Evolutionary conservation across 225 moss, liverwort and hornwort genomes (phyloP), one percentile per base, ranked within the genome.

Genomic region (Pleurozium schreberi): DNA sequence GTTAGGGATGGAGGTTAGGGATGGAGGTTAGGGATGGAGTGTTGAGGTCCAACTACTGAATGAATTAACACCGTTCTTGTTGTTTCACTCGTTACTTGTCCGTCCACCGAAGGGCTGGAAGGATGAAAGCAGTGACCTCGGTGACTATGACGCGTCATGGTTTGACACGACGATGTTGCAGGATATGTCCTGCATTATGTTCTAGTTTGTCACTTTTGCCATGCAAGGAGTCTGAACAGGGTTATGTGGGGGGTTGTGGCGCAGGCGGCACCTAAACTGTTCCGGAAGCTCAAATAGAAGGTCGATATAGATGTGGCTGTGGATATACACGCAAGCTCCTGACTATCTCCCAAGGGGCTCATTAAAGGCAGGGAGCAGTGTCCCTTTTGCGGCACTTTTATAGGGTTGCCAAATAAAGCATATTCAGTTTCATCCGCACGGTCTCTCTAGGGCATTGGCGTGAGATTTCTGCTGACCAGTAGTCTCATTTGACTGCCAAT

Each of bases 261-360:
- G 85, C 95, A 95, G 95, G 43, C 91, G 81, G 95, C 93, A 88
- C 93, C 95, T 13, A 95, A 92, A 91, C 90, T 95, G 12, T 95
- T 95, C 80, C 91, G 90, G 88, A 91, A 90, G 91, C 85, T 95
- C 7, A 93, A 93, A 91, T 95, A 90, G 91, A 64, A 80, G 64
- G 57, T 33, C 45, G 68, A 81, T 45, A 47, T 68, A 57, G 74
- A 53, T 78, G 78, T 69, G 85, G 90, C 85, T 78, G 86, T 87
- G 83, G 80, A 80, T 77, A 81, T 53, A 34, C 65, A 49, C 52
- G 52, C n/a, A 65, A 84, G 59, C 87, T 82, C 65, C 83, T 87
- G 89, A 65, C 70, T 75, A 62, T 38, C 38, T 50, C 78, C 71
- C 80, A 36, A 86, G 83, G 66, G 88, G 61, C 47, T 86, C 86